phyloP scores from a whole-genome alignment of 768 basidiomycete genomes.

The Podaxis sp. region DNA sequence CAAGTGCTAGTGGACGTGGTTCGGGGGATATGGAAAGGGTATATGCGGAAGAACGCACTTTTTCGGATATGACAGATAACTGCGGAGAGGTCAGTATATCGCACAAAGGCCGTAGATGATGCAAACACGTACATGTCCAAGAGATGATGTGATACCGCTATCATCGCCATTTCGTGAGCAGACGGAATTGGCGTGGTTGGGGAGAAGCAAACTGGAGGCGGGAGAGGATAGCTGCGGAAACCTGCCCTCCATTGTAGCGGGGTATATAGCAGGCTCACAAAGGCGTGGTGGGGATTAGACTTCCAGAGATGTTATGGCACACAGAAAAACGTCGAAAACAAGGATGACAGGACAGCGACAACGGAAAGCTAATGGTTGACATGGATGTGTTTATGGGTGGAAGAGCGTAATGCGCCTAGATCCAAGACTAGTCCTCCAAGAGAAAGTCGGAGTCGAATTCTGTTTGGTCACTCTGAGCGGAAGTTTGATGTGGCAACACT shows the following conservation, averaged over 20 bases:
- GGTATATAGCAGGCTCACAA: not conserved
- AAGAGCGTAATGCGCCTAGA: not conserved
- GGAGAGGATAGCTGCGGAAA: constrained; percentile 5
- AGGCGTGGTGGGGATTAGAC: not conserved
- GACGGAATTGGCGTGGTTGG: not conserved
- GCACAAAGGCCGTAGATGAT: not conserved
- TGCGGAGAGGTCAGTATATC: not conserved
- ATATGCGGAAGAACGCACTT: constrained; percentile 16
- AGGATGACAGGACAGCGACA: not conserved
- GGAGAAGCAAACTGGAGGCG: constrained; percentile 9
- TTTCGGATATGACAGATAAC: constrained; percentile 21
- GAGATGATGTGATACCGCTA: constrained; percentile 7
- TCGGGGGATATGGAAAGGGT: not conserved
- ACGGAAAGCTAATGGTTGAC: not conserved
- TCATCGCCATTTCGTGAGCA: not conserved
- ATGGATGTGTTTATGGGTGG: not conserved
- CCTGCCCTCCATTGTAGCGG: constrained; percentile 2
- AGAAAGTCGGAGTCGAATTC: not conserved
- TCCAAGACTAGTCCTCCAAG: not conserved
- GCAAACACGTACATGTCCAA: constrained; percentile 10
- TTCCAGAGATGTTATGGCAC: not conserved
- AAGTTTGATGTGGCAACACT: not conserved
- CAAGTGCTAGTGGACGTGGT: constrained; percentile 20
- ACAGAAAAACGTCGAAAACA: not conserved
- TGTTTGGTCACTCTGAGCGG: not conserved